phyloP scores from a whole-genome alignment of 306 rosid genomes.

The Trichosanthes cucumerina region DNA sequence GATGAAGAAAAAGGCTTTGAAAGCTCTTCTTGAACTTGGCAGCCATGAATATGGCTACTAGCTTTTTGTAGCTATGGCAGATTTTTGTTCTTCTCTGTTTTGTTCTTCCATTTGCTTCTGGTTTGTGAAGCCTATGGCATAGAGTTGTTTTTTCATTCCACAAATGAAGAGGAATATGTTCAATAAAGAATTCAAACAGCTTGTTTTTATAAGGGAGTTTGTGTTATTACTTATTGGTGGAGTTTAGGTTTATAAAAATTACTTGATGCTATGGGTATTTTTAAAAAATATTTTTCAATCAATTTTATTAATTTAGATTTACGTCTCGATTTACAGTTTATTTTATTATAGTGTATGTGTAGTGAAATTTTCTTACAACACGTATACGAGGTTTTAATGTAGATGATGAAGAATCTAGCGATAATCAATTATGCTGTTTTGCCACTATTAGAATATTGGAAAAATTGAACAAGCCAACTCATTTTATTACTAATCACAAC shows the following conservation, averaged over 20 bases:
- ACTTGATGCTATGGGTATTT: too few species aligned
- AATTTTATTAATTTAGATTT: too few species aligned
- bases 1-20: slow-evolving; percentile 60
- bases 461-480: too few species aligned
- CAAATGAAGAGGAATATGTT: not conserved
- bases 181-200: not conserved
- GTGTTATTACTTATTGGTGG: not conserved
- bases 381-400: too few species aligned
- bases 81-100: not conserved
- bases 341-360: too few species aligned
- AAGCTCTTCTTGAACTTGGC: slow-evolving; percentile 31
- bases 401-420: too few species aligned
- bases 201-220: not conserved
- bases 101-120: not conserved
- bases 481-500: too few species aligned
- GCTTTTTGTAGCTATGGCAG: not conserved
- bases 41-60: slow-evolving; percentile 17
- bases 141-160: not conserved
- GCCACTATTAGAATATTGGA: too few species aligned
- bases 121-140: not conserved
- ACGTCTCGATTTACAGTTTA: too few species aligned
- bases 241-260: not conserved
- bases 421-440: too few species aligned
- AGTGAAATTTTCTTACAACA: too few species aligned
- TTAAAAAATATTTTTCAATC: too few species aligned